A percentile compares a stretch with the other conserved stretches of the same genome.
Conservation (phyloP, 192 early-diverging fungal genomes). For the Entomortierella parvispora region DNA sequence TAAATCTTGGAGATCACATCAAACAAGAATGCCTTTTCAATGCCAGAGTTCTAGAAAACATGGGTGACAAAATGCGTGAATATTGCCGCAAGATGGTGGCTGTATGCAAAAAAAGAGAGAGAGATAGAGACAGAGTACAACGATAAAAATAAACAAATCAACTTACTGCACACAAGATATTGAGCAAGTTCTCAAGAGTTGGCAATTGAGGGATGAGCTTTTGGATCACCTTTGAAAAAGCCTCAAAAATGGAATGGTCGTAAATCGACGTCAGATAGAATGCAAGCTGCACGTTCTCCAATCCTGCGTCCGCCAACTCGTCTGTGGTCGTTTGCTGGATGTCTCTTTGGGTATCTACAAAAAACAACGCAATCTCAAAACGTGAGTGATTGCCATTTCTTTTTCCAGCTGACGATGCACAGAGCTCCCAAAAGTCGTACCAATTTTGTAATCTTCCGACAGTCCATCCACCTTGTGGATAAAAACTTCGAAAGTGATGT, state of each 20-base stretch:
- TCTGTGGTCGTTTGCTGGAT: slow-evolving; percentile 93
- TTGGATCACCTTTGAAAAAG: slow-evolving; percentile 93
- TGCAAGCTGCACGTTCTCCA: slow-evolving; percentile 79
- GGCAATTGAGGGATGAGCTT: slow-evolving; percentile 86
- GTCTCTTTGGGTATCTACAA: slow-evolving; percentile 88
- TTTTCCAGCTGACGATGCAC: slow-evolving; percentile 7
- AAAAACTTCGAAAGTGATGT: slow-evolving; percentile 92
- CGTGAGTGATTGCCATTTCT: too few relatives aligned
- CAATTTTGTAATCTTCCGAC: slow-evolving; percentile 95
- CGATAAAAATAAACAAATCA: neutral
- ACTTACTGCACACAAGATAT: slow-evolving; percentile 91
- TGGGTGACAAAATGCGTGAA: slow-evolving; percentile 3
- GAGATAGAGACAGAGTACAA: neutral
- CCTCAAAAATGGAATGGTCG: slow-evolving; percentile 94
- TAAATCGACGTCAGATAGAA: slow-evolving; percentile 96
- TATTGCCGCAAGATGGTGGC: neutral
- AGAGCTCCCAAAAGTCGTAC: slow-evolving; percentile 43
- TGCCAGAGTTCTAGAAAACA: slow-evolving; percentile 79
- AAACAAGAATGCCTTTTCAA: slow-evolving; percentile 97
- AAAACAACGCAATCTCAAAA: neutral
- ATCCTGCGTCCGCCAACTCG: slow-evolving; percentile 79
- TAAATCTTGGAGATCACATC: slow-evolving; percentile 92
- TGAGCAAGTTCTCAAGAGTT: slow-evolving; percentile 89
- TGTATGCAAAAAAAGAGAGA: neutral
- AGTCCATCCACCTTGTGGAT: slow-evolving; percentile 98